Percentiles rank a stretch among this genome's conserved stretches.
phyloP scores from a whole-genome alignment of 2,329 filamentous ascomycete species.

The Chrysosphaeria jannelii region DNA sequence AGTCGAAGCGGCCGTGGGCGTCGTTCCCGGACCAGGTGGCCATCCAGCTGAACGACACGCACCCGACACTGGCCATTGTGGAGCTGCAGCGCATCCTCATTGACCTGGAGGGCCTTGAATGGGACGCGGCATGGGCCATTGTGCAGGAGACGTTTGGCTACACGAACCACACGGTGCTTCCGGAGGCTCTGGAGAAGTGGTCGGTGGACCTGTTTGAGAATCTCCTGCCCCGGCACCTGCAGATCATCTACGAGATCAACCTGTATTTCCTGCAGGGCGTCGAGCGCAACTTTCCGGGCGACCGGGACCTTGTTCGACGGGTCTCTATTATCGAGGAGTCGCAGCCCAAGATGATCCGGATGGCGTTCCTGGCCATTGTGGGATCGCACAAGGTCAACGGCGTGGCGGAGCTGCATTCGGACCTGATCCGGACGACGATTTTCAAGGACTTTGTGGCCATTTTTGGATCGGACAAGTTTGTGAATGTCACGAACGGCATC shows the following conservation, averaged over 20 bases:
- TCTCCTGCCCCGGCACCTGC: conserved; percentile 71
- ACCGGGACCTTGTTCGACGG: conserved; percentile 53
- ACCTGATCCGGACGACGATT: conserved; percentile 95
- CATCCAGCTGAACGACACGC: conserved; percentile 94
- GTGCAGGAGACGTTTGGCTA: conserved; percentile 64
- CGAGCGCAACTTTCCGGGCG: conserved; percentile 68
- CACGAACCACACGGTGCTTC: conserved; percentile 93
- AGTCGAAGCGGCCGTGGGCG: conserved; percentile 67
- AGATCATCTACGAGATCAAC: conserved; percentile 98
- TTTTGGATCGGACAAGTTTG: conserved; percentile 91
- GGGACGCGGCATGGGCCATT: conserved; percentile 76
- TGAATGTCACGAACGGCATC: conserved; percentile 94
- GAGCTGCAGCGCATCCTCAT: conserved; percentile 81
- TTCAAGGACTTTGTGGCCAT: conserved; percentile 96
- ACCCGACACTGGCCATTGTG: conserved; percentile 85
- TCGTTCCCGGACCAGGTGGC: conserved; percentile 87
- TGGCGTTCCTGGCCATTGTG: conserved; percentile 85
- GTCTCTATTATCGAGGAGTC: conserved; percentile 98
- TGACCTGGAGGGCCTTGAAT: conserved; percentile 70
- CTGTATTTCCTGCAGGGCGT: conserved; percentile 73
- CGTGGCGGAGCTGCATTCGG: conserved; percentile 88
- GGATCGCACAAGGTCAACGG: conserved; percentile 98
- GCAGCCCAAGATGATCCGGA: conserved; percentile 90
- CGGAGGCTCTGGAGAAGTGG: conserved; percentile 96
- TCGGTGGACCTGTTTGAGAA: conserved; percentile 79